Conservation (phyloP, 106 monocot genomes). For the Triglochin maritima region DNA sequence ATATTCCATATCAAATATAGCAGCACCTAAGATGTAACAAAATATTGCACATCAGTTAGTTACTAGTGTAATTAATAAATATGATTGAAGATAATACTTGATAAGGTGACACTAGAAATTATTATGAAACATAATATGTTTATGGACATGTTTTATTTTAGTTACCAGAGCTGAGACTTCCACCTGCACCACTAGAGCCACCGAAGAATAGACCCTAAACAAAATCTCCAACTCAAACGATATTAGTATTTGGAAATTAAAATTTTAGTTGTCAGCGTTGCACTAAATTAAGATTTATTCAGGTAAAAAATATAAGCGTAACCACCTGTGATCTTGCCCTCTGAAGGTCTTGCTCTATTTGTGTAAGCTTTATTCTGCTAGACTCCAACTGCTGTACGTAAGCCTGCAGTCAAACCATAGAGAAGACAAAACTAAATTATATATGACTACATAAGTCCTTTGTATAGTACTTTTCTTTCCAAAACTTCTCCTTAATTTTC, state of each 20-base stretch:
- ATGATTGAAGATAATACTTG: no score
- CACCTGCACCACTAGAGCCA: constrained; percentile 39
- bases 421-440: background rate
- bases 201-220: constrained; percentile 58
- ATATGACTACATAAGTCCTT: background rate
- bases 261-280: no score
- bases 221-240: background rate
- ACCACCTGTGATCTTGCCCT: constrained; percentile 68
- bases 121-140: no score
- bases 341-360: constrained; percentile 72
- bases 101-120: no score
- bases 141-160: background rate
- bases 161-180: constrained; percentile 64
- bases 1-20: constrained; percentile 85
- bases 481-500: no score
- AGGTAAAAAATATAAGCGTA: background rate
- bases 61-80: background rate
- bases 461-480: no score
- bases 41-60: background rate
- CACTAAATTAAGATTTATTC: no score
- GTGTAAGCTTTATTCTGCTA: constrained; percentile 49
- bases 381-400: constrained; percentile 70
- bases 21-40: constrained; percentile 21
- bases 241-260: background rate
- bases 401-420: constrained; percentile 30